Evolutionary conservation across 2,329 filamentous ascomycete species (phyloP).

Genomic region (Basipetospora chlamydospora): DNA sequence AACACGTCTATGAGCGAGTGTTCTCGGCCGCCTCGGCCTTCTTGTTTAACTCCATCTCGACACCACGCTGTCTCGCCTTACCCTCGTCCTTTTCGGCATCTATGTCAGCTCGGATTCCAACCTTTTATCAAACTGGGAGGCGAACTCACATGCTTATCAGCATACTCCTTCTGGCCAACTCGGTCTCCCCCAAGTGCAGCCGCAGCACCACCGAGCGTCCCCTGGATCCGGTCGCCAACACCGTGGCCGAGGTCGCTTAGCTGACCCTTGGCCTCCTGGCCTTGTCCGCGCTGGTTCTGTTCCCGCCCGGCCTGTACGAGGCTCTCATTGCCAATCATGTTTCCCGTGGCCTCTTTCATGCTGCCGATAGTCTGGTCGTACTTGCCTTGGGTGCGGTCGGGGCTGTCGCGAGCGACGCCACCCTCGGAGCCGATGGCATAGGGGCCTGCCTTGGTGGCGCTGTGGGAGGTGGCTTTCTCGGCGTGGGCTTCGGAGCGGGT

Average conservation of each 20-base stretch:
- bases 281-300: constrained; percentile 70
- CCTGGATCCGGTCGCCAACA: constrained; percentile 36
- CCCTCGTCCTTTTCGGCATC: constrained; percentile 3
- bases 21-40: background rate
- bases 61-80: constrained; percentile 4
- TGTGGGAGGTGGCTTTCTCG: constrained; percentile 62
- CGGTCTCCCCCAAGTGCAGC: constrained; percentile 60
- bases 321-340: constrained; percentile 55
- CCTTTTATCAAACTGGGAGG: background rate
- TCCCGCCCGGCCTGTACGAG: constrained; percentile 60
- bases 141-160: constrained; percentile 1
- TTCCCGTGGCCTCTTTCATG: constrained; percentile 69
- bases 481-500: constrained; percentile 50
- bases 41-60: constrained; percentile 1
- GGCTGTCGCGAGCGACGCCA: constrained; percentile 55
- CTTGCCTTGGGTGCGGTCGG: constrained; percentile 54
- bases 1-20: too few relatives aligned
- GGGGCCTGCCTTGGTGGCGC: constrained; percentile 28
- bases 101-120: background rate
- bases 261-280: constrained; percentile 72
- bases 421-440: constrained; percentile 34
- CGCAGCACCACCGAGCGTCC: constrained; percentile 55
- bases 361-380: constrained; percentile 87
- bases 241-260: constrained; percentile 46
- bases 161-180: background rate